A percentile compares a stretch with the other conserved stretches of the same genome.
These are phyloP conservation scores for Trichoderma polysporum DNA, from an alignment of 2,329 filamentous ascomycete species.

Conservation along the genomic window DNA sequence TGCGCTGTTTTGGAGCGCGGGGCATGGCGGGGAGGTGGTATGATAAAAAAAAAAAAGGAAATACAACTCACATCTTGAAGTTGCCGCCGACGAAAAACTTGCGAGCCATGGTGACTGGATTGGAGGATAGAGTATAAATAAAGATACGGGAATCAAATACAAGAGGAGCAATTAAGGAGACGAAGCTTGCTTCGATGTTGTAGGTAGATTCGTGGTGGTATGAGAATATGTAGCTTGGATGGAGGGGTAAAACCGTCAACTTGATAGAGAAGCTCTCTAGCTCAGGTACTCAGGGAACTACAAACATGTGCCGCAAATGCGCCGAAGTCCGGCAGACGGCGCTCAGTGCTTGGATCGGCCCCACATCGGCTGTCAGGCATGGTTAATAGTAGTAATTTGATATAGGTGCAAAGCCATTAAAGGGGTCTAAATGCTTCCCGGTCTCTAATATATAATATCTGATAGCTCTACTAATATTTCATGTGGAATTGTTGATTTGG, in stretches of 20 bases:
- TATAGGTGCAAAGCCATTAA: background rate
- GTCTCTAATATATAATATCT: background rate
- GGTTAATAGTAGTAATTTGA: too few species aligned
- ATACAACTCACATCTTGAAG: conserved; percentile 88
- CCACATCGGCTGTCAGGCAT: conserved; percentile 7
- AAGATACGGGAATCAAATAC: background rate
- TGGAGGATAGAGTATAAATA: conserved; percentile 2
- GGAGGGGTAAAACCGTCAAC: conserved; percentile 8
- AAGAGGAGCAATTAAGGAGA: background rate
- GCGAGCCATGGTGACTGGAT: conserved; percentile 73
- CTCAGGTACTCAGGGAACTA: too few species aligned
- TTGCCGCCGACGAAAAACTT: conserved; percentile 98
- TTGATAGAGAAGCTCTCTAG: background rate
- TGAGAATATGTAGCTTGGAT: conserved; percentile 3
- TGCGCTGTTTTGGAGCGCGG: conserved; percentile 33
- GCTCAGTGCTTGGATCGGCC: background rate
- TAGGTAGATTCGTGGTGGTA: background rate
- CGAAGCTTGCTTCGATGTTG: background rate
- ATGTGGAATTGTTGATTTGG: background rate
- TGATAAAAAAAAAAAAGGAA: conserved; percentile 19
- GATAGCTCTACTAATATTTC: background rate
- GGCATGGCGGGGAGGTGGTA: conserved; percentile 25
- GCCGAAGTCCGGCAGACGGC: conserved; percentile 8
- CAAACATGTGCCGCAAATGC: conserved; percentile 9
- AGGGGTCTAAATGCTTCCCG: background rate